Conservation (phyloP, 805 yeast genomes). For the Suhomyces sp. region DNA sequence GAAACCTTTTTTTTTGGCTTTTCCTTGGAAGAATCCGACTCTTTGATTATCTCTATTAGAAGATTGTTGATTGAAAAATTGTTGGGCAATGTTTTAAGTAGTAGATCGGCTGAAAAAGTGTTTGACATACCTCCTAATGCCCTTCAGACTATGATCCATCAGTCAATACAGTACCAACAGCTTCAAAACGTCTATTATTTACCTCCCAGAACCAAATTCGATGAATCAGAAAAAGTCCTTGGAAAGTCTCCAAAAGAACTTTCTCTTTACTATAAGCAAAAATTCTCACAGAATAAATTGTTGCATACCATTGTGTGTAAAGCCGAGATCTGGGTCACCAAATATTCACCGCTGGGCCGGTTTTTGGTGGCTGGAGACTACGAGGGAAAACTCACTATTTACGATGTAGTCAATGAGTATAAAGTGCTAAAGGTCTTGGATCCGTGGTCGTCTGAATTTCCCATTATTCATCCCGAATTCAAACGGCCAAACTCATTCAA, state of each 20-base stretch:
- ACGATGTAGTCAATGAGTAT: conserved; percentile 53
- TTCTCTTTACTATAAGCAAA: conserved; percentile 6
- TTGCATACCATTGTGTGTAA: conserved; percentile 43
- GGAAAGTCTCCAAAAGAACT: conserved; percentile 1
- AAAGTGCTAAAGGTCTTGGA: conserved; percentile 29
- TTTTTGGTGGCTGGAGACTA: conserved; percentile 74
- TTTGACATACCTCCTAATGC: conserved; percentile 21
- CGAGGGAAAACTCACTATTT: conserved; percentile 62
- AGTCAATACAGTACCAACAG: conserved; percentile 20
- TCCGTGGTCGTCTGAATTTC: conserved; percentile 26
- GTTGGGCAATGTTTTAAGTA: conserved; percentile 4
- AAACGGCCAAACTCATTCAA: conserved; percentile 29
- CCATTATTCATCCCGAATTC: conserved; percentile 25
- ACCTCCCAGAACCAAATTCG: conserved; percentile 22
- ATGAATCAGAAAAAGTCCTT: not conserved
- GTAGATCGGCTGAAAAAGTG: conserved; percentile 2
- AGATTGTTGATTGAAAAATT: conserved; percentile 8
- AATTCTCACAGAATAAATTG: conserved; percentile 46
- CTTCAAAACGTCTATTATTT: conserved; percentile 25
- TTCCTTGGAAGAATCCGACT: not conserved
- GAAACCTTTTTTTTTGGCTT: conserved; percentile 1
- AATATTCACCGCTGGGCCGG: conserved; percentile 74
- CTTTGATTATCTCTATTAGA: conserved; percentile 1
- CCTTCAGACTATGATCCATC: conserved; percentile 21
- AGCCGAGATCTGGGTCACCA: conserved; percentile 82